Base-by-base conservation (phyloP, 2,329 filamentous ascomycete genomes). In the Diaporthe ampelina region DNA sequence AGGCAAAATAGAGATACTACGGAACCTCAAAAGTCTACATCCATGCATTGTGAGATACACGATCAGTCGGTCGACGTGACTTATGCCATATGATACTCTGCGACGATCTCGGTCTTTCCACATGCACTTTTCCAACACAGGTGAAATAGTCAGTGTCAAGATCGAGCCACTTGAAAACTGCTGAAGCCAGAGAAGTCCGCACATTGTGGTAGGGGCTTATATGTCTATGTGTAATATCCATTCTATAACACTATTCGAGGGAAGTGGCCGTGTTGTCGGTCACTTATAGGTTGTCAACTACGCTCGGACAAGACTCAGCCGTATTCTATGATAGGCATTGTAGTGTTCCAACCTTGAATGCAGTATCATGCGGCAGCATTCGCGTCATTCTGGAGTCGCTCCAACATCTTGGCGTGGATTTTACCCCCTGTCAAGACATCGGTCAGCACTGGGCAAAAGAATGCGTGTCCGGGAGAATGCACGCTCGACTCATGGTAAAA, bases 371-470 rank as follows among this genome's bases (percentile, higher is more conserved):
- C 63, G 13, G 11, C 45, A 67, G 3, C 35, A 4, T 52, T 35
- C 4, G 29, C 75, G 65, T 82, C 80, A 65, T 79, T 78, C 70
- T 83, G 80, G 56, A 88, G 77, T 77, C 83, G 82, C 43, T 77
- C 77, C 48, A 85, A 73, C 81, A 90, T 85, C 80, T 85, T 87
- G 26, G 79, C 82, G 74, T 90, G 89, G 37, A 90, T 88, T 32
- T 81, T 82, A 0, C n/a, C 35, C 43, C 70, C 70, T 75, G 11
- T 15, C 26, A 1, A 45, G 29, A 26, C n/a, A 26, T 52, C 13
- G 54, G 26, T 67, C 13, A 67, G 40, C 56, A 29, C 24, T 29
- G 32, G 19, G 48, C 37, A 21, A 21, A 13, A 52, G 4, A 45
- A 1, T 4, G 21, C 4, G 37, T 32, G 7, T 48, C 24, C 17